These are phyloP conservation scores for Linaria vulgaris DNA, from an alignment of 257 asterid species.

Conservation along the genomic window DNA sequence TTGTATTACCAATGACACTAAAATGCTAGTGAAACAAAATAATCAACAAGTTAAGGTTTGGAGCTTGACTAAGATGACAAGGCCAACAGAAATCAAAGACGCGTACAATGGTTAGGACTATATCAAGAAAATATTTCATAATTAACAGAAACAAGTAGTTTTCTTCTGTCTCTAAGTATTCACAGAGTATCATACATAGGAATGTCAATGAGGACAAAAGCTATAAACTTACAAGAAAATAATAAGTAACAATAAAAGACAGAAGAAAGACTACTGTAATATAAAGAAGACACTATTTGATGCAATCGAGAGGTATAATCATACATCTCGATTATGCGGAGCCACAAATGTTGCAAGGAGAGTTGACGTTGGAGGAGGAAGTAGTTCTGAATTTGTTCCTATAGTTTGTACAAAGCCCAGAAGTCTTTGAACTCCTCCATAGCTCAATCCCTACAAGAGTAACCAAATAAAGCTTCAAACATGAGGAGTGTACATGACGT, in stretches of 20 bases:
- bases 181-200: not conserved
- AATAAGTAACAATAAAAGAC: not conserved
- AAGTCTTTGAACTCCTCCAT: slow-evolving; percentile 65
- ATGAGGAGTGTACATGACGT: no score
- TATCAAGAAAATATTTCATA: not conserved
- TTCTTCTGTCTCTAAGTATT: not conserved
- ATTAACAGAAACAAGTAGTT: not conserved
- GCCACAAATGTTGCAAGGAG: slow-evolving; percentile 53
- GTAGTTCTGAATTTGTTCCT: slow-evolving; percentile 57
- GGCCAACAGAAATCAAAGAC: not conserved
- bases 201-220: slow-evolving; percentile 19
- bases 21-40: not conserved
- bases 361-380: slow-evolving; percentile 66
- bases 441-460: slow-evolving; percentile 55
- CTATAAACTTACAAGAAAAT: not conserved
- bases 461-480: slow-evolving; percentile 2
- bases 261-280: slow-evolving; percentile 3
- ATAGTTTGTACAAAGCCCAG: slow-evolving; percentile 56
- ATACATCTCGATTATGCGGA: slow-evolving; percentile 64
- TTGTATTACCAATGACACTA: slow-evolving; percentile 1
- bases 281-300: slow-evolving; percentile 12
- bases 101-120: not conserved
- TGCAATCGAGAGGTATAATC: slow-evolving; percentile 27
- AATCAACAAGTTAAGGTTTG: not conserved
- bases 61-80: not conserved